These are phyloP conservation scores for Rhododendron williamsianum DNA, from an alignment of 148 eudicot species.

Conservation along the genomic window DNA sequence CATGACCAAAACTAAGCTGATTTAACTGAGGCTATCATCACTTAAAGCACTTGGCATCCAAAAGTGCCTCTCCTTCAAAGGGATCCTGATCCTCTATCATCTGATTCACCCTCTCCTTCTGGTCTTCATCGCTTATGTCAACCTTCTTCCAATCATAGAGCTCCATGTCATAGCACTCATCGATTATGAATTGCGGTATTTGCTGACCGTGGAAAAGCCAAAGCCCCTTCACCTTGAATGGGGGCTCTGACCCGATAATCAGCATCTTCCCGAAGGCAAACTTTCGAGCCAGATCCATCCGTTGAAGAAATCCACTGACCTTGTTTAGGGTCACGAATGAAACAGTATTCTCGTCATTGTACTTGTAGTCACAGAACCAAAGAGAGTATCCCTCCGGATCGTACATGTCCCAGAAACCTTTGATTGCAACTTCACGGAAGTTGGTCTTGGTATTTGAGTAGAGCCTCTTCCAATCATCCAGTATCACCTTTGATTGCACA, in stretches of 20 bases:
- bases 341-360: constrained; percentile 45
- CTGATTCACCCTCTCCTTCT: constrained; percentile 38
- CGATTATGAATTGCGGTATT: constrained; percentile 34
- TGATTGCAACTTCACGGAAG: constrained; percentile 87
- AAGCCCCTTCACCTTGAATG: constrained; percentile 40
- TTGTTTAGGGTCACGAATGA: constrained; percentile 41
- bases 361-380: constrained; percentile 56
- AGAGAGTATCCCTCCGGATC: constrained; percentile 63
- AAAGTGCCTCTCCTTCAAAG: constrained; percentile 30
- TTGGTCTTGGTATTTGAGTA: constrained; percentile 81
- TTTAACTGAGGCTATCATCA: no score
- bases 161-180: constrained; percentile 41
- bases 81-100: constrained; percentile 46
- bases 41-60: constrained; percentile 31
- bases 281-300: constrained; percentile 42
- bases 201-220: constrained; percentile 45
- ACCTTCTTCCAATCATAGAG: constrained; percentile 39
- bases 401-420: constrained; percentile 87
- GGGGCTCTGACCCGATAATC: constrained; percentile 33
- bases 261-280: constrained; percentile 47
- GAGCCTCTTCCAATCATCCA: constrained; percentile 90
- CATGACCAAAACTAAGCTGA: no score
- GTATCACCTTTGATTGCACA: constrained; percentile 38
- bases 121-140: constrained; percentile 37
- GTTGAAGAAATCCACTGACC: constrained; percentile 38